These are phyloP conservation scores for Apiotrichum montevideense DNA, from an alignment of 1,284 basidiomycete genomes.

Conservation along the genomic window DNA sequence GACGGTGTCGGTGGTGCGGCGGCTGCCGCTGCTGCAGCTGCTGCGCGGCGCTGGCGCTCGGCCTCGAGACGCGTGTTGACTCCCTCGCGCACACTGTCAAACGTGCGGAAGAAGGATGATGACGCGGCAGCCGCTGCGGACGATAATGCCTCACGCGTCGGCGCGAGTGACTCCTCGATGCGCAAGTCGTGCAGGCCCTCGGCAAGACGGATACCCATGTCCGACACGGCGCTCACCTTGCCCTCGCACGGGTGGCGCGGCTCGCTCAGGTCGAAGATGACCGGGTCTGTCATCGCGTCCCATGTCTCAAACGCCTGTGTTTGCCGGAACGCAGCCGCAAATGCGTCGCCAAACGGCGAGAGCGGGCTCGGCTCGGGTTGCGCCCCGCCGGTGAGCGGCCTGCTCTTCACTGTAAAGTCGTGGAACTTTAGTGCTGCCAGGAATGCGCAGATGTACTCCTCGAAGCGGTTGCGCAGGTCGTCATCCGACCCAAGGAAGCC, in stretches of 20 bases:
- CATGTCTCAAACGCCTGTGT: constrained; percentile 81
- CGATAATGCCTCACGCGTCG: constrained; percentile 77
- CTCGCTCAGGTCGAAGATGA: constrained; percentile 87
- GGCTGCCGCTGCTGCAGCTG: constrained; percentile 1
- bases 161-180: constrained; percentile 79
- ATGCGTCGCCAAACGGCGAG: constrained; percentile 73
- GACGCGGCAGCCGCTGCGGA: constrained; percentile 68
- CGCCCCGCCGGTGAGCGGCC: background rate
- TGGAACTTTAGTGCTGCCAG: constrained; percentile 72
- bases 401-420: constrained; percentile 56
- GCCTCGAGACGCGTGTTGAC: constrained; percentile 33
- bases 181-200: constrained; percentile 88
- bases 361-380: constrained; percentile 40
- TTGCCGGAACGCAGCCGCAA: constrained; percentile 74
- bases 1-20: background rate
- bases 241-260: constrained; percentile 84
- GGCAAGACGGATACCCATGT: constrained; percentile 72
- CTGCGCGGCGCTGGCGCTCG: constrained; percentile 13
- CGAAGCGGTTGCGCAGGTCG: constrained; percentile 70
- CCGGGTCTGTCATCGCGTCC: constrained; percentile 77
- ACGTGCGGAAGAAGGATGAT: constrained; percentile 75
- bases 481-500: constrained; percentile 85
- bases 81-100: constrained; percentile 66
- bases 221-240: constrained; percentile 77
- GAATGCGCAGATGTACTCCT: constrained; percentile 53